Conservation (phyloP, 139 green algal species). For the Haematococcus lacustris region DNA sequence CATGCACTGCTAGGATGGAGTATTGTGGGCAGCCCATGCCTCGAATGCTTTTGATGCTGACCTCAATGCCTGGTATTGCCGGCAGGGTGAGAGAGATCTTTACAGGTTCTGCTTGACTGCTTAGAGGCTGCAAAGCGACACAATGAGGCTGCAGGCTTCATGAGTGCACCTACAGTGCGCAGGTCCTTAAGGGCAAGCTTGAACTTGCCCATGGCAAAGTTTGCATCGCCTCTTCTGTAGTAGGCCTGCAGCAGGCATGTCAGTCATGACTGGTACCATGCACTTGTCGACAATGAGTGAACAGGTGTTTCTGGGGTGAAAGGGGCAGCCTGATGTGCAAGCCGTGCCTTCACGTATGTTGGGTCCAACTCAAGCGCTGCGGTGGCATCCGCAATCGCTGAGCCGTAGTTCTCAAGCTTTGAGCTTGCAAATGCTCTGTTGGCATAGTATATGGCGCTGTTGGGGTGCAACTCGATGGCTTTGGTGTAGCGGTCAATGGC, state of each 20-base stretch:
- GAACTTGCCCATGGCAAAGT: constrained; percentile 81
- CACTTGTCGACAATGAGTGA: background rate
- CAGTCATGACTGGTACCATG: background rate
- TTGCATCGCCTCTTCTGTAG: constrained; percentile 85
- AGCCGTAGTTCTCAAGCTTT: constrained; percentile 85
- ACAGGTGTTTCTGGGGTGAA: background rate
- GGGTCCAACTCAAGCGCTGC: constrained; percentile 79
- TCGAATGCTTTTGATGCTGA: too few species aligned
- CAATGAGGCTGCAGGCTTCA: background rate
- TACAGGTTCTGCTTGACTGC: too few species aligned
- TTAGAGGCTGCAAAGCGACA: too few species aligned
- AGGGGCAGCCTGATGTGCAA: background rate
- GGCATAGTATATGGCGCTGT: constrained; percentile 69
- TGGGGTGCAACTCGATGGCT: constrained; percentile 69
- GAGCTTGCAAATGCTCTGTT: constrained; percentile 87
- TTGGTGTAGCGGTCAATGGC: constrained; percentile 78
- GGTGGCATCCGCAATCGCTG: constrained; percentile 81
- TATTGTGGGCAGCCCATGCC: too few species aligned
- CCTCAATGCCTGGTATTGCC: too few species aligned
- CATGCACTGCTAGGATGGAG: too few species aligned
- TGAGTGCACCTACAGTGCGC: constrained; percentile 37
- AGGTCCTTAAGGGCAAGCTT: constrained; percentile 89
- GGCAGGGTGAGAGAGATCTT: too few species aligned
- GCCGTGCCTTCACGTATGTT: constrained; percentile 75
- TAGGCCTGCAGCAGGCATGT: constrained; percentile 64